Evolutionary conservation across 1,139 yeast species (phyloP), one percentile per base, ranked within the genome.

Genomic region (Saccharomyces hybrid): DNA sequence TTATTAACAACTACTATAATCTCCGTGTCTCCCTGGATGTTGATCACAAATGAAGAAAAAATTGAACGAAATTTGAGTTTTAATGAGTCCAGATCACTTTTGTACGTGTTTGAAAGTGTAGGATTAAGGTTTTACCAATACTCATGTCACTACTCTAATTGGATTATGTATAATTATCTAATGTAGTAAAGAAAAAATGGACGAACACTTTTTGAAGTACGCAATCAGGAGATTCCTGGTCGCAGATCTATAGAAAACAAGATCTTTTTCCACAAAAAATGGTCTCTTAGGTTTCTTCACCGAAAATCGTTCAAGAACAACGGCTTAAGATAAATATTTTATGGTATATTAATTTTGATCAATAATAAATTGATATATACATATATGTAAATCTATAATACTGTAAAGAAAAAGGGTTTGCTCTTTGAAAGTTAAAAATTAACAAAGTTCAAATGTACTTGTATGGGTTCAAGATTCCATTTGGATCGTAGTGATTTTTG

Each of bases 391-490:
- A 32, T 32, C 38, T 32, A 32, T 32, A 32, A 32, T n/a, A 32
- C 16, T 32, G 38, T 32, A 32, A 32, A 32, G 16, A n/a, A 32
- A 32, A 32, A 32, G 23, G 23, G 38, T 32, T 16, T 32, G 16
- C 16, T 7, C 8, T 13, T 32, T 7, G 38, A 5, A 32, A 32
- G 38, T n/a, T 32, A 32, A 14, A 3, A 32, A 32, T 32, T 13
- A 32, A 32, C 38, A 3, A 32, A 32, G 38, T 23, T 59, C 51
- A 66, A 34, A 86, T 76, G 65, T 88, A 89, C 70, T 90, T 90
- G 76, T 90, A 90, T 34, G 97, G 97, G 71, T 90, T 90, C 78
- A 90, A 73, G 64, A 90, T 90, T 20, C 84, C 86, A 54, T 88
- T 84, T 60, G 97, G 97, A 74, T 90, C 97, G 67, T 82, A 88